Percentiles rank a stretch among this genome's conserved stretches.
These are phyloP conservation scores for Backusella mclennaniae DNA, from an alignment of 192 early-diverging fungal species.

Conservation along the genomic window DNA sequence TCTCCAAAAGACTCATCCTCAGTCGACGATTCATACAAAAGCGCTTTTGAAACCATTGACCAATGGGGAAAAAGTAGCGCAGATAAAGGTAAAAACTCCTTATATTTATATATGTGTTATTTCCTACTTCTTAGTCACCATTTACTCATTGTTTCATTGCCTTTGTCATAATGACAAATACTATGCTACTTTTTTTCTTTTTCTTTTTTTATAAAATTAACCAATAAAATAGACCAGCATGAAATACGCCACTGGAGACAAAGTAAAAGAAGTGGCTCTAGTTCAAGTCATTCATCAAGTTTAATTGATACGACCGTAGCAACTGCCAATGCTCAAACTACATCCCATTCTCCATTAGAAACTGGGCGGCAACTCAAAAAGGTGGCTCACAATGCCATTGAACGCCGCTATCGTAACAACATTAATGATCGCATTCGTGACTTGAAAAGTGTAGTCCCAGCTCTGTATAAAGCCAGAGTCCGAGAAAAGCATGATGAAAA, in stretches of 20 bases:
- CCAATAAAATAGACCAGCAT: background rate
- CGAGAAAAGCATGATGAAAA: conserved; percentile 44
- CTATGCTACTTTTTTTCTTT: background rate
- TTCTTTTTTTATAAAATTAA: background rate
- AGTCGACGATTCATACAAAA: background rate
- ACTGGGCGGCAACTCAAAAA: conserved; percentile 63
- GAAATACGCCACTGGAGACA: background rate
- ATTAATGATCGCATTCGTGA: conserved; percentile 93
- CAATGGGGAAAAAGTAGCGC: conserved; percentile 2
- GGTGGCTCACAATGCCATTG: conserved; percentile 92
- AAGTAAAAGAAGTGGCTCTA: background rate
- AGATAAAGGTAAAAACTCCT: background rate
- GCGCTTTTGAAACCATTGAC: conserved; percentile 7
- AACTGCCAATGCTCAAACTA: background rate
- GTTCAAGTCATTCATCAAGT: background rate
- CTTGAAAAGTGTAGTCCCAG: conserved; percentile 80
- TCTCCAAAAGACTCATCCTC: background rate
- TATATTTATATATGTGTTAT: background rate
- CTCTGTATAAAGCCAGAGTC: conserved; percentile 57
- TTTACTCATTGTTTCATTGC: background rate
- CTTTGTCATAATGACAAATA: background rate
- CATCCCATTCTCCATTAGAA: background rate
- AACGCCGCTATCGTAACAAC: conserved; percentile 92
- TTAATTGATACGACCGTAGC: background rate
- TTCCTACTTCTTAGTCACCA: background rate